Percentiles rank a stretch among this genome's conserved stretches.
phyloP scores from a whole-genome alignment of 2,329 filamentous ascomycete genomes.

The Phialophora chinensis region DNA sequence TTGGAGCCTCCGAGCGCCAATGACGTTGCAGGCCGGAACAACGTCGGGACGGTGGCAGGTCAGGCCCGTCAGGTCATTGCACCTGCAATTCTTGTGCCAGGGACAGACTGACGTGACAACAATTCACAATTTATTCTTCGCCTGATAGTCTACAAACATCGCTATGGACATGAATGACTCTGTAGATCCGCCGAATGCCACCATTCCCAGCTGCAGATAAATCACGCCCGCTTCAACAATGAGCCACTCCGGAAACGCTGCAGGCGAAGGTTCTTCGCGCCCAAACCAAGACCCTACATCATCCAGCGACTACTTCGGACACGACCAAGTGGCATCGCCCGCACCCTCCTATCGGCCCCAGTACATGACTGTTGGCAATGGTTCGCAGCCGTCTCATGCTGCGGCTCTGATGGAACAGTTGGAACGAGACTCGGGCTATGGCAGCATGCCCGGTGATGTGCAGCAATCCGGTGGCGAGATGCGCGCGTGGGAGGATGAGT shows the following conservation, averaged over 20 bases:
- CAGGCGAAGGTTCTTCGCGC: constrained; percentile 23
- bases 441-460: constrained; percentile 73
- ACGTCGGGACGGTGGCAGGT: constrained; percentile 3
- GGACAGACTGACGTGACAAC: background rate
- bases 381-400: constrained; percentile 80
- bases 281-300: constrained; percentile 10
- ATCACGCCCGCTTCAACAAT: constrained; percentile 20
- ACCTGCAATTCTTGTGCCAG: constrained; percentile 11
- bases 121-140: constrained; percentile 4
- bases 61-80: background rate
- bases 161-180: constrained; percentile 21
- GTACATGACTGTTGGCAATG: constrained; percentile 88
- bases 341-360: constrained; percentile 54
- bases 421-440: constrained; percentile 90
- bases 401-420: constrained; percentile 79
- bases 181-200: constrained; percentile 3
- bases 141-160: background rate
- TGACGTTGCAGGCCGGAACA: constrained; percentile 15
- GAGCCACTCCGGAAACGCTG: constrained; percentile 28
- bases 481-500: constrained; percentile 61
- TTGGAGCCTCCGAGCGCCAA: constrained; percentile 11
- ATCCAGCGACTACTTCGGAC: constrained; percentile 11
- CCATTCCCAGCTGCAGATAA: constrained; percentile 9
- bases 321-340: constrained; percentile 28
- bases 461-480: constrained; percentile 50